phyloP scores from a whole-genome alignment of 2,329 filamentous ascomycete species.

The Xylariales sp. region DNA sequence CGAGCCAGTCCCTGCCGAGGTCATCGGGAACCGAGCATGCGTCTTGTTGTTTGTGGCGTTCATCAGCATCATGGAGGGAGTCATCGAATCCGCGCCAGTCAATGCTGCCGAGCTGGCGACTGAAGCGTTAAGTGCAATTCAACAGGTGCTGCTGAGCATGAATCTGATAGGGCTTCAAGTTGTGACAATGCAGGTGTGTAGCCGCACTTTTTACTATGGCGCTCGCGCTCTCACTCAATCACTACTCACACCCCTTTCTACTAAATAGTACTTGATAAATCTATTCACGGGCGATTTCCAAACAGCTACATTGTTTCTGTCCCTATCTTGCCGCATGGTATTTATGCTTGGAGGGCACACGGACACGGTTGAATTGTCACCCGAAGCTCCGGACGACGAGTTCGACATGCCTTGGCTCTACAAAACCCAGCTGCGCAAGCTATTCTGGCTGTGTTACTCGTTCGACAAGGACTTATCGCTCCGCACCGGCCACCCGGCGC shows the following conservation, averaged over 20 bases:
- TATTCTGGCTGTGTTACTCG: conserved; percentile 53
- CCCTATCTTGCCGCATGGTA: conserved; percentile 40
- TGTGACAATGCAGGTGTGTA: conserved; percentile 42
- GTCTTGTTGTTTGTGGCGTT: conserved; percentile 44
- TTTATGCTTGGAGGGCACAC: conserved; percentile 45
- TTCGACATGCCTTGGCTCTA: conserved; percentile 16
- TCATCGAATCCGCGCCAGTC: conserved; percentile 15
- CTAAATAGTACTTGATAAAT: conserved; percentile 39
- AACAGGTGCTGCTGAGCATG: conserved; percentile 36
- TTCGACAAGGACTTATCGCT: conserved; percentile 54
- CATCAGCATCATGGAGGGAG: conserved; percentile 18
- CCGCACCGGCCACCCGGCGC: conserved; percentile 47
- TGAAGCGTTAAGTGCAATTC: conserved; percentile 36
- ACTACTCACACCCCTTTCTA: too few relatives aligned
- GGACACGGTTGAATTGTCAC: conserved; percentile 10
- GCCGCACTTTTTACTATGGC: neutral
- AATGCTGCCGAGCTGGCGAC: conserved; percentile 35
- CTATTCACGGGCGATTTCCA: conserved; percentile 42
- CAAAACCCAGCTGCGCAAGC: conserved; percentile 27
- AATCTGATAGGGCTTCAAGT: conserved; percentile 40
- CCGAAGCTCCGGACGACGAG: neutral
- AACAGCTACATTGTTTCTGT: conserved; percentile 36
- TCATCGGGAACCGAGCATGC: conserved; percentile 36
- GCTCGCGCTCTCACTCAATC: neutral
- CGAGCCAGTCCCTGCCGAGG: conserved; percentile 16